Conservation (phyloP, 768 basidiomycete genomes). For the Suillus occidentalis region DNA sequence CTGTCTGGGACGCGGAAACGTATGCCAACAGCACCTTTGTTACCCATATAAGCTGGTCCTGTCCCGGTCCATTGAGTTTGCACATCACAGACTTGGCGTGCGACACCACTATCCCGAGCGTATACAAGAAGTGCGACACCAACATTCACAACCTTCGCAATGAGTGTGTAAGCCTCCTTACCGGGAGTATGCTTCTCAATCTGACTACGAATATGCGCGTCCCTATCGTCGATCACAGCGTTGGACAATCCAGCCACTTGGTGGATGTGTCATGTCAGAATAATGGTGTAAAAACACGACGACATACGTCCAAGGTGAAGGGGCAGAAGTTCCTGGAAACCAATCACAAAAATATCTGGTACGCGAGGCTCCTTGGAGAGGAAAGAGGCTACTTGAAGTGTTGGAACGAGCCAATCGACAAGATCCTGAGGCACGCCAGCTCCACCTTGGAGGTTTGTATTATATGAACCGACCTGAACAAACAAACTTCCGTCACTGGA, state of each 20-base stretch:
- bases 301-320: slow-evolving; percentile 82
- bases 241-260: slow-evolving; percentile 79
- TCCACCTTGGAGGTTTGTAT: slow-evolving; percentile 84
- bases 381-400: slow-evolving; percentile 72
- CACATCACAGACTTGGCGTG: slow-evolving; percentile 59
- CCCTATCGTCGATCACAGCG: slow-evolving; percentile 64
- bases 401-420: slow-evolving; percentile 89
- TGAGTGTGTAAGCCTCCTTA: slow-evolving; percentile 73
- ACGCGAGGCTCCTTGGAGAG: slow-evolving; percentile 61
- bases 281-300: slow-evolving; percentile 6
- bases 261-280: slow-evolving; percentile 3
- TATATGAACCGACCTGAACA: slow-evolving; percentile 87
- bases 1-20: slow-evolving; percentile 69
- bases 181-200: slow-evolving; percentile 71
- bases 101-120: slow-evolving; percentile 68
- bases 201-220: slow-evolving; percentile 71
- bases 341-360: slow-evolving; percentile 87
- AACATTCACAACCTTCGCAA: slow-evolving; percentile 80
- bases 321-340: slow-evolving; percentile 91
- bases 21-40: slow-evolving; percentile 93
- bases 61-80: slow-evolving; percentile 76
- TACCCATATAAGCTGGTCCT: slow-evolving; percentile 79
- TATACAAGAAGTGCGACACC: slow-evolving; percentile 89
- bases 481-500: slow-evolving; percentile 39
- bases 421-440: slow-evolving; percentile 78